These are phyloP conservation scores for Isoetes taiwanensis DNA, from an alignment of 75 land plant species.

Conservation along the genomic window DNA sequence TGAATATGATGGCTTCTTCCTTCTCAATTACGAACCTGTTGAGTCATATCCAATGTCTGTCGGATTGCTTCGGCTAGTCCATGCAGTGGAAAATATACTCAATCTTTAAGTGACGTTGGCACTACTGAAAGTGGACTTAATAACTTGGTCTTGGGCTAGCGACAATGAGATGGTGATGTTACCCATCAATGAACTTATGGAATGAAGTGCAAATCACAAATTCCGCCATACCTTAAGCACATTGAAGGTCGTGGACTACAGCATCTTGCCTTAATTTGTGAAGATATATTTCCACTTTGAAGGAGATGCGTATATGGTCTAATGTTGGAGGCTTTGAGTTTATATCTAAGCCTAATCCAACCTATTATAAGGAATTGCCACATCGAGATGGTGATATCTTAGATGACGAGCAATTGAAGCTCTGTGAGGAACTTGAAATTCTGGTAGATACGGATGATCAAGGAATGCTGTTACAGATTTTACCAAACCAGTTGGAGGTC, in stretches of 20 bases:
- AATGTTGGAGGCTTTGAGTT: constrained; percentile 5
- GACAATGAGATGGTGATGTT: constrained; percentile 4
- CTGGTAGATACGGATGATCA: constrained; percentile 6
- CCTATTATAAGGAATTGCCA: constrained; percentile 4
- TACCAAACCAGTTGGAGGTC: constrained; percentile 1
- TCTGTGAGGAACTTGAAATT: constrained; percentile 2
- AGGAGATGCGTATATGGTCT: constrained; percentile 2
- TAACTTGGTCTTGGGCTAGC: constrained; percentile 2
- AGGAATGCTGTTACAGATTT: constrained; percentile 2
- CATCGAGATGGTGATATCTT: background rate
- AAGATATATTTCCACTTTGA: background rate
- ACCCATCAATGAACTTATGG: background rate
- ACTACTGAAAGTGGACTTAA: background rate
- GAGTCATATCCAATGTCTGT: background rate
- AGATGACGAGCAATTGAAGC: background rate
- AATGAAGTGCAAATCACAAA: background rate
- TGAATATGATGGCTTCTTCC: background rate
- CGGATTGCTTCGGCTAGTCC: background rate
- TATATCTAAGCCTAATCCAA: background rate
- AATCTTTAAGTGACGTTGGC: background rate
- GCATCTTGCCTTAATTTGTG: background rate
- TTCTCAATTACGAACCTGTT: background rate
- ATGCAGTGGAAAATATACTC: background rate
- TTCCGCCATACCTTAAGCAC: background rate
- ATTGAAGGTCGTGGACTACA: background rate